Evolutionary conservation across 2,329 filamentous ascomycete genomes (phyloP), one percentile per base, ranked within the genome.

Genomic region (Neonectria faginata): DNA sequence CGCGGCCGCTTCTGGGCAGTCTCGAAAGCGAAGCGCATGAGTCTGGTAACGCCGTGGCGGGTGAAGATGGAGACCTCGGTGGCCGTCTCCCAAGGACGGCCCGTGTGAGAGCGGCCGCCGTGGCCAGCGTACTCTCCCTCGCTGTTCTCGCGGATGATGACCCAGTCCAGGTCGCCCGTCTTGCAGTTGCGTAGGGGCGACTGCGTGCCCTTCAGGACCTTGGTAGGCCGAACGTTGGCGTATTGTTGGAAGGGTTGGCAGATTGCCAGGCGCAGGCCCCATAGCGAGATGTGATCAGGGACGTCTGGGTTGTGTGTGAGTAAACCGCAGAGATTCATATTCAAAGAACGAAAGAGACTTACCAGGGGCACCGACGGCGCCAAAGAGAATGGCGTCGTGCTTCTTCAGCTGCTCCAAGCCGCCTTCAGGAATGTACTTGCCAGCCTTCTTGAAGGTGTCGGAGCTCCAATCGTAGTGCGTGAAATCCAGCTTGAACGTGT

Each of bases 121-220:
- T 91, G 87, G 0, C 88, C 88, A 1, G 88, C 86, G 66, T 91
- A 90, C 70, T 91, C 88, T 57, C 88, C 88, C 68, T 91, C 88
- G 27, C 85, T 88, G 76, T 90, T 91, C 77, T 91, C 88, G 25
- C 88, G 86, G 44, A 91, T 79, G 58, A 91, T 89, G 10, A 90
- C 86, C 87, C 88, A 90, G 77, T 91, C 86, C 0, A 90, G 78
- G 57, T 89, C 85, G 0, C 85, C 85, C 0, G 81, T 77, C 66
- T 80, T 77, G 72, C 85, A 79, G 75, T 86, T 82, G 20, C 78
- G 74, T 0, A 90, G 79, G 0, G 88, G 88, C 0, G 87, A 89
- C 60, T 85, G 79, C 0, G 86, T 88, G 16, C 88, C 88, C 9
- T 81, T 82, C 62, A 90, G 84, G n/a, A 89, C 84, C 18, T 84